Percentiles rank a stretch among this genome's conserved stretches.
Conservation (phyloP, 306 rosid genomes). For the Pachyrhizus erosus region DNA sequence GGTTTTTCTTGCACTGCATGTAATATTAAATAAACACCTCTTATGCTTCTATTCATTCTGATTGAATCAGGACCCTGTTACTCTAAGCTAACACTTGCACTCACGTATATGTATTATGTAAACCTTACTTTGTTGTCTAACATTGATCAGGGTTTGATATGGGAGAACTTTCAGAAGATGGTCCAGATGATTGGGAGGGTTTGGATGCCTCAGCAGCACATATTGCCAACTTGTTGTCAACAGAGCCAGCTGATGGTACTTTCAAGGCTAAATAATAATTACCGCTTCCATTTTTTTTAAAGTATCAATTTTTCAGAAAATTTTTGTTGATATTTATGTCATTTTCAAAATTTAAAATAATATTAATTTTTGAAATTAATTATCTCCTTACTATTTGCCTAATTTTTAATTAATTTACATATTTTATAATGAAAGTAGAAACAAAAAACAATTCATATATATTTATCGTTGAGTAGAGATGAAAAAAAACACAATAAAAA, state of each 20-base stretch:
- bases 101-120: too few species aligned
- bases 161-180: conserved; percentile 94
- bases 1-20: conserved; percentile 99
- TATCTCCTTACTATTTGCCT: too few species aligned
- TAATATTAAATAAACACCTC: conserved; percentile 42
- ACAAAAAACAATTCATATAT: too few species aligned
- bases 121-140: not conserved
- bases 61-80: not conserved
- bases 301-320: too few species aligned
- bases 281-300: too few species aligned
- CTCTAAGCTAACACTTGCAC: not conserved
- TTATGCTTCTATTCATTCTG: conserved; percentile 12
- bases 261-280: conserved; percentile 22
- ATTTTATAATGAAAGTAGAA: too few species aligned
- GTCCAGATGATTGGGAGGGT: conserved; percentile 98
- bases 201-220: conserved; percentile 97
- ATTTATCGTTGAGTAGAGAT: too few species aligned
- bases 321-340: too few species aligned
- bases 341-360: too few species aligned
- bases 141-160: conserved; percentile 82
- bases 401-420: too few species aligned
- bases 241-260: conserved; percentile 97
- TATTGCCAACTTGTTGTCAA: conserved; percentile 87
- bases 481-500: too few species aligned
- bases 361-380: too few species aligned